Conservation (phyloP, 2,329 filamentous ascomycete species). For the Ophiostoma piceae region DNA sequence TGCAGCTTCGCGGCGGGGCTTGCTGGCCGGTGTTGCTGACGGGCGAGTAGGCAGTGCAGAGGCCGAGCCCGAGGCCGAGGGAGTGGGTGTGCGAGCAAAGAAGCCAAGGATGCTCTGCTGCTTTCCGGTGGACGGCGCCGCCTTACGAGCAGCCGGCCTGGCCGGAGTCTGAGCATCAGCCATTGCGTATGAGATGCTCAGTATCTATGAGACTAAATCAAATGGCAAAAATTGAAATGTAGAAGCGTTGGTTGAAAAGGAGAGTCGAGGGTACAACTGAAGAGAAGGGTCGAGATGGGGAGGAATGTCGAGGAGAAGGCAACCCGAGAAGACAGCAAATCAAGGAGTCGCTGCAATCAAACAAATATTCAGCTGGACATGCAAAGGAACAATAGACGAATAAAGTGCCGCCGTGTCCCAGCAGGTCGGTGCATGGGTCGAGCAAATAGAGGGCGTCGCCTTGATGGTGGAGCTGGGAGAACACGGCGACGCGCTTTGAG, state of each 20-base stretch:
- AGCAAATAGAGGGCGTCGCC: conserved; percentile 3
- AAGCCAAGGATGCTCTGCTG: conserved; percentile 75
- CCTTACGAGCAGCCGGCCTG: conserved; percentile 38
- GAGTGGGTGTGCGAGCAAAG: conserved; percentile 56
- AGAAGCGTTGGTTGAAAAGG: not conserved
- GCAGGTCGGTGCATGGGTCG: not conserved
- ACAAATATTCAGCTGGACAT: conserved; percentile 6
- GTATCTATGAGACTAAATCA: not conserved
- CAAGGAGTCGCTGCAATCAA: conserved; percentile 5
- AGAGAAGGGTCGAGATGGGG: not conserved
- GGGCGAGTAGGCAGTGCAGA: conserved; percentile 31
- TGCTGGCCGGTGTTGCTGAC: conserved; percentile 19
- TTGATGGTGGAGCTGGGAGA: not conserved
- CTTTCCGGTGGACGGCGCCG: conserved; percentile 46
- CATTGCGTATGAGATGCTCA: conserved; percentile 26
- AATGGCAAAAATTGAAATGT: not conserved
- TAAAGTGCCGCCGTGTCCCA: not conserved
- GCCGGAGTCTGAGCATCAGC: conserved; percentile 37
- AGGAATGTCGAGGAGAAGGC: not conserved
- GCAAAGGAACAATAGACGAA: not conserved
- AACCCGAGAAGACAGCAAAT: not conserved
- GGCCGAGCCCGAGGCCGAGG: not conserved
- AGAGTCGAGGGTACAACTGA: not conserved
- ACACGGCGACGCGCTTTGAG: conserved; percentile 22
- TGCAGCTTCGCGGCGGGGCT: conserved; percentile 28